phyloP scores from a whole-genome alignment of 768 basidiomycete genomes.

The Mycena crocata region DNA sequence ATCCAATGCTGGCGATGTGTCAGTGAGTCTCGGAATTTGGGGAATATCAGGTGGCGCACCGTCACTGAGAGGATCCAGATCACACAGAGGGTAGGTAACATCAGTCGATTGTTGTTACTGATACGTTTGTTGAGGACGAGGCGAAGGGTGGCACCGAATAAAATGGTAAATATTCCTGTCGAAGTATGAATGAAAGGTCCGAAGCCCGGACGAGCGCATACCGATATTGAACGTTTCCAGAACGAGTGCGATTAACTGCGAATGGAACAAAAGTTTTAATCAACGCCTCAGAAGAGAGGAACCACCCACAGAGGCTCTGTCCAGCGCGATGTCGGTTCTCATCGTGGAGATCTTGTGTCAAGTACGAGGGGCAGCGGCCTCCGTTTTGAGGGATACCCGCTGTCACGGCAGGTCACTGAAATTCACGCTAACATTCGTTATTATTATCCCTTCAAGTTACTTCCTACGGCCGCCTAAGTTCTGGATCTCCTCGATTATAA shows the following conservation, averaged over 20 bases:
- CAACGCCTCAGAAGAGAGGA: neutral
- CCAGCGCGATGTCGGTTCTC: neutral
- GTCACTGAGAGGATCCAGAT: constrained; percentile 15
- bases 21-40: neutral
- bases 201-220: neutral
- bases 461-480: too few species aligned
- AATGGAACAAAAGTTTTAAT: neutral
- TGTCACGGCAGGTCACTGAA: too few species aligned
- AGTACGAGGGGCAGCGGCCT: too few species aligned
- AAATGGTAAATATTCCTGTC: neutral
- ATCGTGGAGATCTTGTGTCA: neutral
- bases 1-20: constrained; percentile 19
- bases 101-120: neutral
- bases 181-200: neutral
- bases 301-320: constrained; percentile 11
- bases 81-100: neutral
- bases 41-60: neutral
- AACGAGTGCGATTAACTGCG: constrained; percentile 4
- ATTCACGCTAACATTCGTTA: too few species aligned
- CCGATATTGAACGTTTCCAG: constrained; percentile 10
- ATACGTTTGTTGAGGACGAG: neutral
- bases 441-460: too few species aligned
- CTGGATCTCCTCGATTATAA: too few species aligned
- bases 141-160: neutral
- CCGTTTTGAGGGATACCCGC: too few species aligned